Conservation (phyloP, 805 yeast genomes). For the Lipomyces lipofer region DNA sequence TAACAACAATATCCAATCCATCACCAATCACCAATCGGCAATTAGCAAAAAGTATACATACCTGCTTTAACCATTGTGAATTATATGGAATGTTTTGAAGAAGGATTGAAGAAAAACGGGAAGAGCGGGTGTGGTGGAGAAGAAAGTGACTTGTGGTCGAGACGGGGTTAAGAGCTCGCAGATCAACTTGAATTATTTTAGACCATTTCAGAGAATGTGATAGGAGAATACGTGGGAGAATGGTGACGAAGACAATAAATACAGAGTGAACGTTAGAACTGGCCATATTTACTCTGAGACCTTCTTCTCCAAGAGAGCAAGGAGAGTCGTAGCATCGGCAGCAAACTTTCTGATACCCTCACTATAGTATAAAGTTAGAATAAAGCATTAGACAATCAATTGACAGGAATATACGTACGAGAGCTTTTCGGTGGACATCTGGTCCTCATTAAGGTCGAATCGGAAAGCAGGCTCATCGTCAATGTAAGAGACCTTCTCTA, state of each 20-base stretch:
- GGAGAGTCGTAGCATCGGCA: slow-evolving; percentile 81
- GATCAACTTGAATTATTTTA: no score
- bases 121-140: no score
- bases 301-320: slow-evolving; percentile 31
- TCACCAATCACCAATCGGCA: not conserved
- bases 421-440: slow-evolving; percentile 97
- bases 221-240: no score
- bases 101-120: no score
- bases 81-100: no score
- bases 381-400: not conserved
- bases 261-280: no score
- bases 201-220: no score
- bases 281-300: slow-evolving; percentile 9
- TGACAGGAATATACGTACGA: slow-evolving; percentile 40
- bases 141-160: no score
- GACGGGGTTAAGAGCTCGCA: no score
- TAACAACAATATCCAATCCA: not conserved
- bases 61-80: slow-evolving; percentile 65
- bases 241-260: no score
- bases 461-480: slow-evolving; percentile 90
- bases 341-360: slow-evolving; percentile 98
- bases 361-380: slow-evolving; percentile 11
- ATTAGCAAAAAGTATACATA: slow-evolving; percentile 44
- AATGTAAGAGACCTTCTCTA: slow-evolving; percentile 73
- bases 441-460: slow-evolving; percentile 88